These are phyloP conservation scores for Alternaria sp. DNA, from an alignment of 2,329 filamentous ascomycete species.

Conservation along the genomic window DNA sequence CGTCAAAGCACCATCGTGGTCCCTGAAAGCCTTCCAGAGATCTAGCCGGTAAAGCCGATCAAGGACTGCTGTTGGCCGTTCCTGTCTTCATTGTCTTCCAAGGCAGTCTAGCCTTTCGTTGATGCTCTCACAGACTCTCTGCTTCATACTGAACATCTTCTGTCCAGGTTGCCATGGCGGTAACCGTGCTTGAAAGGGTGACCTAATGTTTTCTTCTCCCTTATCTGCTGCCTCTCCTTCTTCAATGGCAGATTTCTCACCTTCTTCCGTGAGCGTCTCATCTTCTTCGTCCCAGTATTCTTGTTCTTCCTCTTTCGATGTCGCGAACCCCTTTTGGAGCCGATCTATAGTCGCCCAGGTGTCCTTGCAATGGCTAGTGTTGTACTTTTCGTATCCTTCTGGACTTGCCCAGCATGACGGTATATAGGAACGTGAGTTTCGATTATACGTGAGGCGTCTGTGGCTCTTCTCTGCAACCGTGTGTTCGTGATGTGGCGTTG, in stretches of 20 bases:
- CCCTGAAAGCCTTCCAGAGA: no score
- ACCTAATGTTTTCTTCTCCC: no score
- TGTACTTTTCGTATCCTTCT: constrained; percentile 18
- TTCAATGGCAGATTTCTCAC: no score
- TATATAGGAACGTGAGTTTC: constrained; percentile 5
- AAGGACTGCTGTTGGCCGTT: no score
- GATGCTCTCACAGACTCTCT: no score
- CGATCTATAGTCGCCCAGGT: not conserved
- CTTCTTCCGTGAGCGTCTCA: not conserved
- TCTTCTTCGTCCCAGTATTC: not conserved
- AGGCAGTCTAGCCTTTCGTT: no score
- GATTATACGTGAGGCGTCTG: not conserved
- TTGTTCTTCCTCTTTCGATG: not conserved
- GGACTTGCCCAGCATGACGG: constrained; percentile 20
- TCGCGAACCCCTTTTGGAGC: not conserved
- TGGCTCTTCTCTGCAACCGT: constrained; percentile 2
- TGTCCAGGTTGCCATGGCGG: not conserved
- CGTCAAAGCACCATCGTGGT: no score
- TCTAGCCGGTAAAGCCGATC: no score
- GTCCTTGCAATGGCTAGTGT: constrained; percentile 19
- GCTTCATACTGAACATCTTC: not conserved
- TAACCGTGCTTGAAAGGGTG: not conserved
- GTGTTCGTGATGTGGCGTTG: constrained; percentile 16
- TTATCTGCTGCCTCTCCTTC: no score
- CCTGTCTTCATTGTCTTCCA: no score